A percentile compares a stretch with the other conserved stretches of the same genome.
Conservation (phyloP, 331 rosid genomes). For the Cydonia oblonga region DNA sequence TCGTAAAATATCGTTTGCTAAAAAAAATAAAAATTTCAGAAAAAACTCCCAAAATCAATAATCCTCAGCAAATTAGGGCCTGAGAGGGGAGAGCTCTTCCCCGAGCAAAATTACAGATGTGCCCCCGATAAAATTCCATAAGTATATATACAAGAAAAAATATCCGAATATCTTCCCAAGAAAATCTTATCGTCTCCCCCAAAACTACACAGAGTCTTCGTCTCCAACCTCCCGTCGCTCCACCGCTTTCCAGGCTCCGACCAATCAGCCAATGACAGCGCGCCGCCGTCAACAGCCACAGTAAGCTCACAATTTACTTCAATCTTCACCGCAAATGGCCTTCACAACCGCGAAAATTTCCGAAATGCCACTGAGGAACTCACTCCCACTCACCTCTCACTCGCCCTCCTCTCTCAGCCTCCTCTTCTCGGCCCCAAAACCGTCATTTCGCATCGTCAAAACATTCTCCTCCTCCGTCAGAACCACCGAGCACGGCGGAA, state of each 20-base stretch:
- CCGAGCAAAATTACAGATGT: background rate
- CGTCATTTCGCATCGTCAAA: slow-evolving; percentile 33
- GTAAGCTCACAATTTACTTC: background rate
- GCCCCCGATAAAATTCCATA: background rate
- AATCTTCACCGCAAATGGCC: slow-evolving; percentile 26
- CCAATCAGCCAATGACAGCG: slow-evolving; percentile 7
- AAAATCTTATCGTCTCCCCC: slow-evolving; percentile 33
- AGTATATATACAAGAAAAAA: background rate
- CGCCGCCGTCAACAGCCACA: background rate
- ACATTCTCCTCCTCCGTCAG: slow-evolving; percentile 38
- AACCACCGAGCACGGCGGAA: slow-evolving; percentile 28
- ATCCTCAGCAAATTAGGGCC: too few relatives aligned
- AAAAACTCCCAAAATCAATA: too few relatives aligned
- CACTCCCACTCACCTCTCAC: slow-evolving; percentile 31
- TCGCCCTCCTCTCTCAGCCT: slow-evolving; percentile 23
- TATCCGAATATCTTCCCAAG: background rate
- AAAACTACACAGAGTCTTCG: background rate
- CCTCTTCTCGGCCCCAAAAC: slow-evolving; percentile 37
- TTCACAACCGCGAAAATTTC: slow-evolving; percentile 36
- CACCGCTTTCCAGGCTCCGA: slow-evolving; percentile 15
- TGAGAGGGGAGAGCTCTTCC: background rate
- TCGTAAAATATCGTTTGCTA: too few relatives aligned
- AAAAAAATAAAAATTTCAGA: too few relatives aligned
- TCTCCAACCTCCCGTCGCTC: background rate
- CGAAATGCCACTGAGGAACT: slow-evolving; percentile 37